phyloP scores from a whole-genome alignment of 768 basidiomycete species.

The Suillus placidus region DNA sequence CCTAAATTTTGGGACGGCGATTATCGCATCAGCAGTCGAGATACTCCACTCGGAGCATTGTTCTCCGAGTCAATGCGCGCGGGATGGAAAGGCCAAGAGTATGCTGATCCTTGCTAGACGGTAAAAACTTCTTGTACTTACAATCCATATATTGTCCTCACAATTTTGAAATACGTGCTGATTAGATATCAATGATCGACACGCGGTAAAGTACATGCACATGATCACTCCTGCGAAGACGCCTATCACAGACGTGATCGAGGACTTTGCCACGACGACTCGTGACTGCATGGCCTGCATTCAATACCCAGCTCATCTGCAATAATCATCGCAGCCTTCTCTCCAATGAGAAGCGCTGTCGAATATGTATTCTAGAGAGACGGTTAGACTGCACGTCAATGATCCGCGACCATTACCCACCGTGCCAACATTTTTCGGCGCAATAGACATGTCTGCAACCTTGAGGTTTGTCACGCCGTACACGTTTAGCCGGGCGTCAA shows the following conservation, averaged over 20 bases:
- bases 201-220: not conserved
- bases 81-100: not conserved
- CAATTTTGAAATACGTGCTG: not conserved
- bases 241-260: not conserved
- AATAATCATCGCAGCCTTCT: constrained; percentile 60
- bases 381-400: not conserved
- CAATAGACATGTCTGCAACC: constrained; percentile 53
- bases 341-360: constrained; percentile 46
- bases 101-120: not conserved
- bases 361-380: constrained; percentile 40
- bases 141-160: not conserved
- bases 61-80: not conserved
- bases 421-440: constrained; percentile 37
- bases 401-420: constrained; percentile 14
- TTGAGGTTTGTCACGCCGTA: constrained; percentile 62
- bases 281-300: not conserved
- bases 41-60: too few species aligned
- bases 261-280: not conserved
- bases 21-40: too few species aligned
- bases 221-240: not conserved
- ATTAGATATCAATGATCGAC: not conserved
- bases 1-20: too few species aligned
- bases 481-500: constrained; percentile 61
- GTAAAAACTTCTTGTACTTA: not conserved
- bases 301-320: constrained; percentile 48